phyloP scores from a whole-genome alignment of 805 yeast genomes.

The Hanseniaspora lindneri region DNA sequence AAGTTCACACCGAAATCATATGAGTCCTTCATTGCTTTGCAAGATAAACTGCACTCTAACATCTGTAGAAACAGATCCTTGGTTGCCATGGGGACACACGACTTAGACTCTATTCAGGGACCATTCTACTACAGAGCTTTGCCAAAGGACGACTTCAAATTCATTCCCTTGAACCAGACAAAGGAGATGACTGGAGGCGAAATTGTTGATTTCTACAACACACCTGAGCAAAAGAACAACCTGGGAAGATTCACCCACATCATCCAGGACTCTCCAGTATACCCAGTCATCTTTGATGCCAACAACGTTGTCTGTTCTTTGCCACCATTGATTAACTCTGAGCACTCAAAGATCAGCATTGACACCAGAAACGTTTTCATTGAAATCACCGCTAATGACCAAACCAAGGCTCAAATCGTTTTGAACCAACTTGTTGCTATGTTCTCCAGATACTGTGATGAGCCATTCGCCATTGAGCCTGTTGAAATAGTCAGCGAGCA shows the following conservation, averaged over 20 bases:
- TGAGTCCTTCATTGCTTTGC: constrained; percentile 88
- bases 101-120: constrained; percentile 62
- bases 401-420: constrained; percentile 86
- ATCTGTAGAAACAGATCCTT: constrained; percentile 93
- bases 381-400: constrained; percentile 91
- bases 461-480: constrained; percentile 81
- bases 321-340: constrained; percentile 95
- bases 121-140: constrained; percentile 84
- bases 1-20: constrained; percentile 73
- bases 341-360: constrained; percentile 75
- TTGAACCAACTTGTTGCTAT: constrained; percentile 85
- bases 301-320: constrained; percentile 69
- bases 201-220: constrained; percentile 69
- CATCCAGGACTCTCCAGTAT: constrained; percentile 76
- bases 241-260: constrained; percentile 80
- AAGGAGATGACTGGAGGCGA: constrained; percentile 60
- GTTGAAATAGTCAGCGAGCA: constrained; percentile 74
- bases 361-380: constrained; percentile 80
- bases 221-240: constrained; percentile 67
- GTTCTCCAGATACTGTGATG: constrained; percentile 80
- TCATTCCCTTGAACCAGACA: constrained; percentile 62
- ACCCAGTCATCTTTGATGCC: constrained; percentile 78
- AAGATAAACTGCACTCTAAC: constrained; percentile 90
- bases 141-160: constrained; percentile 63
- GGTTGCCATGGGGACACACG: constrained; percentile 98